A percentile compares a stretch with the other conserved stretches of the same genome.
These are phyloP conservation scores for Brasenia schreberi DNA, from an alignment of 164 flowering plant species.

Conservation along the genomic window DNA sequence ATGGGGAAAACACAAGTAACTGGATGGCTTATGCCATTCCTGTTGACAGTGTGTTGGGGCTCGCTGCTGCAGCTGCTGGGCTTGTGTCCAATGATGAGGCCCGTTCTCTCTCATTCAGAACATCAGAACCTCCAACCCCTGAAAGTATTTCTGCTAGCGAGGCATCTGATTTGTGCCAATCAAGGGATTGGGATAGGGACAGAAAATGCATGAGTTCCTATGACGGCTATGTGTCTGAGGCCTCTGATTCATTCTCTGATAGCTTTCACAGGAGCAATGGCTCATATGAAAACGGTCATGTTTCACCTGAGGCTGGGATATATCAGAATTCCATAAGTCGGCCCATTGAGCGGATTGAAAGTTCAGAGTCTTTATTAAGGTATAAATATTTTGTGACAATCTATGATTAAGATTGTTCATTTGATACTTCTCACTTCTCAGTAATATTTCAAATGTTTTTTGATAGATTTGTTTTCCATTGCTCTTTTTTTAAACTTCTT, in stretches of 20 bases:
- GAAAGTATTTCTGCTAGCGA: slow-evolving; percentile 43
- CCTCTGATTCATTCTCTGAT: slow-evolving; percentile 29
- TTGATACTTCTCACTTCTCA: too few species aligned
- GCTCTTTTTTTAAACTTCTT: too few species aligned
- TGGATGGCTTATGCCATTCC: slow-evolving; percentile 80
- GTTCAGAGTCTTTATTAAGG: slow-evolving; percentile 73
- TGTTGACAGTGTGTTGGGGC: slow-evolving; percentile 45
- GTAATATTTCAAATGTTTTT: too few species aligned
- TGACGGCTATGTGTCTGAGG: slow-evolving; percentile 40
- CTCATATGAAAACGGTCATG: slow-evolving; percentile 28
- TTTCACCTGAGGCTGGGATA: slow-evolving; percentile 36
- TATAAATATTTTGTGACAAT: slow-evolving; percentile 13
- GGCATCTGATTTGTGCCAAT: slow-evolving; percentile 38
- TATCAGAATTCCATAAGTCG: slow-evolving; percentile 14
- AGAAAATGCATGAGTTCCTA: slow-evolving; percentile 13
- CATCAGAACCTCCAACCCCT: slow-evolving; percentile 45
- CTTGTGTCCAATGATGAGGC: slow-evolving; percentile 46
- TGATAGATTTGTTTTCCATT: too few species aligned
- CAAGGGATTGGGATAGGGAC: slow-evolving; percentile 25
- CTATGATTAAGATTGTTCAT: too few species aligned
- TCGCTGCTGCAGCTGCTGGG: slow-evolving; percentile 76
- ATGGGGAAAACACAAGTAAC: slow-evolving; percentile 21
- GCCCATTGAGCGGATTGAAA: slow-evolving; percentile 33
- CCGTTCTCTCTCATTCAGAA: slow-evolving; percentile 22
- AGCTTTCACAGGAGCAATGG: slow-evolving; percentile 28